A percentile compares a stretch with the other conserved stretches of the same genome.
Conservation (phyloP, 371 early-diverging fungal genomes). For the Apophysomyces ossiformis region DNA sequence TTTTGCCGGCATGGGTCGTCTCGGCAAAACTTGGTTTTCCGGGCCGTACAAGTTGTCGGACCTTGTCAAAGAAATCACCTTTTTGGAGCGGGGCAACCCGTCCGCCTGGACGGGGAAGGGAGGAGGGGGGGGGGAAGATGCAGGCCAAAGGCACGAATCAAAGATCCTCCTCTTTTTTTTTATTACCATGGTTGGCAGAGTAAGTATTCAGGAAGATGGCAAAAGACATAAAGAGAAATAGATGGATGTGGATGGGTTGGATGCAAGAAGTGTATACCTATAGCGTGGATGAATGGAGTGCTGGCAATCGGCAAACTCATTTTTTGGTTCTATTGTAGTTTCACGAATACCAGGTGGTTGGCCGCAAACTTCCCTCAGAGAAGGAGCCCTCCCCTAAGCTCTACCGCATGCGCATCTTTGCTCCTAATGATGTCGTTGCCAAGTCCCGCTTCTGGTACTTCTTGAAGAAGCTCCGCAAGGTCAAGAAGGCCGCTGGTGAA, state of each 20-base stretch:
- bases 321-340: conserved; percentile 4
- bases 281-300: neutral
- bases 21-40: neutral
- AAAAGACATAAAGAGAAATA: neutral
- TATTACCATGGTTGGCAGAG: conserved; percentile 7
- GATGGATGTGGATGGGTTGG: neutral
- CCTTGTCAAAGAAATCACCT: neutral
- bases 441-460: conserved; percentile 99
- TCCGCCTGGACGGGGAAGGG: neutral
- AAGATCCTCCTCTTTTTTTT: conserved; percentile 8
- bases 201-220: neutral
- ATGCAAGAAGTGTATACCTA: neutral
- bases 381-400: conserved; percentile 93
- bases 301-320: neutral
- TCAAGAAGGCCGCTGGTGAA: conserved; percentile 96
- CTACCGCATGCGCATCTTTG: conserved; percentile 97
- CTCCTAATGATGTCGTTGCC: conserved; percentile 97
- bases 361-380: conserved; percentile 90
- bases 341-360: conserved; percentile 56
- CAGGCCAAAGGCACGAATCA: conserved; percentile 11
- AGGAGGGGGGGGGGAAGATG: conserved; percentile 4
- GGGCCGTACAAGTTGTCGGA: neutral
- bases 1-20: too few species aligned
- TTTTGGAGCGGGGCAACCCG: neutral
- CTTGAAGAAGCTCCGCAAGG: conserved; percentile 96